Conservation (phyloP, 2,329 filamentous ascomycete genomes). For the Bipolaris oryzae region DNA sequence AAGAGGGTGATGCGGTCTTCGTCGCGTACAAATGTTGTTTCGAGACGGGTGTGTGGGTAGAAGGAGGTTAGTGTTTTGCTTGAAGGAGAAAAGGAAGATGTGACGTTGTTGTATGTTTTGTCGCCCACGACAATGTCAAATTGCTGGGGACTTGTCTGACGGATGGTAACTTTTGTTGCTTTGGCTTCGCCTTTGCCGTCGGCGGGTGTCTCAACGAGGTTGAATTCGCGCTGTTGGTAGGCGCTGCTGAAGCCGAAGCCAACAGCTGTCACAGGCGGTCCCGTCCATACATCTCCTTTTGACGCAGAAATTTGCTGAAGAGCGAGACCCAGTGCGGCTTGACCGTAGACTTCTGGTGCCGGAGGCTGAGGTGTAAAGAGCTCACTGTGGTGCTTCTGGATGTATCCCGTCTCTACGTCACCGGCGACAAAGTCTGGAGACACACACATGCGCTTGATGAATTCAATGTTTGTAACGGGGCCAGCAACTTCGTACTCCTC, state of each 20-base stretch:
- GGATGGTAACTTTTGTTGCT: constrained; percentile 56
- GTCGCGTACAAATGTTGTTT: constrained; percentile 75
- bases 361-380: constrained; percentile 71
- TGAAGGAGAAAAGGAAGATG: constrained; percentile 54
- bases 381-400: constrained; percentile 81
- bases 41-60: constrained; percentile 79
- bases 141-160: constrained; percentile 56
- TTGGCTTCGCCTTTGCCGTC: constrained; percentile 50
- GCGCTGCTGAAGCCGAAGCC: constrained; percentile 61
- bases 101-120: constrained; percentile 51
- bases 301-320: constrained; percentile 50
- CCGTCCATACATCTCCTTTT: constrained; percentile 51
- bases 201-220: constrained; percentile 56
- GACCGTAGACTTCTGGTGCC: constrained; percentile 76
- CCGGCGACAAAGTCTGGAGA: constrained; percentile 83
- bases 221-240: constrained; percentile 68
- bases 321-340: constrained; percentile 81
- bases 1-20: constrained; percentile 75
- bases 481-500: constrained; percentile 92
- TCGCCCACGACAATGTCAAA: constrained; percentile 59
- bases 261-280: constrained; percentile 45
- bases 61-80: constrained; percentile 69
- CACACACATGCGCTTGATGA: constrained; percentile 84
- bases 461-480: constrained; percentile 94
- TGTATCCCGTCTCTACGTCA: constrained; percentile 94